A percentile compares a stretch with the other conserved stretches of the same genome.
Evolutionary conservation across 371 early-diverging fungal genomes (phyloP).

Genomic region (Mucor velutinosus): DNA sequence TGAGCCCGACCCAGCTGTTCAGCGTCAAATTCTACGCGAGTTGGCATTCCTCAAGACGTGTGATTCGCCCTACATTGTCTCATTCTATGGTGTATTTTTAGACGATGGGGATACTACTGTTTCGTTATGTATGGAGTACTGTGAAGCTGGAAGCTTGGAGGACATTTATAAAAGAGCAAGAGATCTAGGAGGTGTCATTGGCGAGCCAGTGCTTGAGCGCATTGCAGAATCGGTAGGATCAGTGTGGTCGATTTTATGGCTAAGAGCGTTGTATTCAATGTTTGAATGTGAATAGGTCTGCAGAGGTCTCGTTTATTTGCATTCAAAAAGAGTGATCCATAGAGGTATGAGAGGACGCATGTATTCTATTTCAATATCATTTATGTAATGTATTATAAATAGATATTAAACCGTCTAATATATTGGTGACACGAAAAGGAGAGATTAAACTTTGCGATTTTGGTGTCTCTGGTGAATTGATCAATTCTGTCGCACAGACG

Average conservation of each 20-base stretch:
- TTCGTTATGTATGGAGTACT: conserved; percentile 96
- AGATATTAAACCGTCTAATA: conserved; percentile 93
- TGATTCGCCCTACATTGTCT: conserved; percentile 90
- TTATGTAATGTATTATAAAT: conserved; percentile 4
- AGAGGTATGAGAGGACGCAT: conserved; percentile 34
- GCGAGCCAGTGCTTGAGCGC: conserved; percentile 79
- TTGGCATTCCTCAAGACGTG: conserved; percentile 87
- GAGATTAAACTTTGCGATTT: conserved; percentile 96
- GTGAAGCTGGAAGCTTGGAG: conserved; percentile 83
- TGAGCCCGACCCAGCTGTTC: conserved; percentile 71
- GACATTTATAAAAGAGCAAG: conserved; percentile 75
- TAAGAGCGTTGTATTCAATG: neutral
- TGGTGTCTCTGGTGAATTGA: conserved; percentile 91
- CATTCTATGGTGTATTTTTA: conserved; percentile 92
- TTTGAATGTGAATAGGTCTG: conserved; percentile 49
- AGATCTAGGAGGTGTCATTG: conserved; percentile 66
- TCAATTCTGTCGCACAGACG: conserved; percentile 90
- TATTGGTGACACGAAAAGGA: conserved; percentile 83
- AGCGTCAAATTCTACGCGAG: conserved; percentile 89
- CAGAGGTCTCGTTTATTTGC: conserved; percentile 79
- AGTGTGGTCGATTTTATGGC: neutral
- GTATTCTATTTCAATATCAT: neutral
- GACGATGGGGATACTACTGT: conserved; percentile 86
- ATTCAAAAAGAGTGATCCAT: conserved; percentile 84
- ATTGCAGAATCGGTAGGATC: conserved; percentile 72